Base-by-base conservation (phyloP, 2,329 filamentous ascomycete genomes). In the Talaromyces sp. region DNA sequence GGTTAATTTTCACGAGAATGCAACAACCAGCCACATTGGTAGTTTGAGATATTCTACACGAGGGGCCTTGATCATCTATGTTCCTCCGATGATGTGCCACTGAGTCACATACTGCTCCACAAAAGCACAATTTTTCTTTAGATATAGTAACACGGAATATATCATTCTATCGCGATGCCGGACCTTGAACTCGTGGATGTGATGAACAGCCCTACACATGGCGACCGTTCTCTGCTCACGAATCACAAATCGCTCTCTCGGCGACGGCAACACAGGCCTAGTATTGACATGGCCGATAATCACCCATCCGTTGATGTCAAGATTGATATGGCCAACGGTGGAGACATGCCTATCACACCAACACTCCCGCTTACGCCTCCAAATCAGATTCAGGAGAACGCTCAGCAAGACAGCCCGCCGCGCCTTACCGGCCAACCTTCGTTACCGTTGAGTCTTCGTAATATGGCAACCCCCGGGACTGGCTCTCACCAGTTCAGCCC, bases 401-500 rank as follows among this genome's bases (percentile, higher is more conserved):
- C 48, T 33, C 50, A 44, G 11, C 35, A 18, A 57, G 48, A 52
- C 21, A 57, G 42, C 33, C 54, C 58, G n/a, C 57, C 62, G 23
- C 62, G 21, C 12, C 35, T 58, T 2, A 58, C 59, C 11, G 57
- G 42, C 2, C 57, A 60, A 28, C 40, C 35, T 33, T 74, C 62
- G 66, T 67, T 61, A 62, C 67, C 46, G 40, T 64, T 68, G 25
- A 68, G 70, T 23, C 54, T 57, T 42, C 65, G 65, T 40, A 63
- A 62, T 33, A 68, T 68, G 9, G 63, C 67, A 23, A 68, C 68
- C 33, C 68, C 68, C 40, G 78, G 80, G 61, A 90, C 88, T 5
- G 87, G 88, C 57, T 82, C 86, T 31, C 84, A 86, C 66, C 85
- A 88, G 66, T 82, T 83, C 69, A 90, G 86, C 68, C 88, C 88